These are phyloP conservation scores for Crithidia bombi DNA, from an alignment of 208 protist genomes.

Conservation along the genomic window DNA sequence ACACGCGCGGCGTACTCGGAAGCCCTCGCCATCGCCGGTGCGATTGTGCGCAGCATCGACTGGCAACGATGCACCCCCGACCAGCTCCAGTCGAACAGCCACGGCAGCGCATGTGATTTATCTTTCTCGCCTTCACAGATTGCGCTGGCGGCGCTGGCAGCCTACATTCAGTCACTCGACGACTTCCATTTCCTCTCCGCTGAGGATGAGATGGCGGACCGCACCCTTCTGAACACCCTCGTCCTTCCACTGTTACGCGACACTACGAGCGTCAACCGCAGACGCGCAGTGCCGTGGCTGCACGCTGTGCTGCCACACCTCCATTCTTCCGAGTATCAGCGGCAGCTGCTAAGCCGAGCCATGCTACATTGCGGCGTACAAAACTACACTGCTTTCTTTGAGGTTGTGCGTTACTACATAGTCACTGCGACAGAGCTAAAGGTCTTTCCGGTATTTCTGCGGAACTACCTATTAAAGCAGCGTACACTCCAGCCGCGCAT, in stretches of 20 bases:
- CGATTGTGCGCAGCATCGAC: slow-evolving; percentile 20
- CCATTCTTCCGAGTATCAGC: slow-evolving; percentile 15
- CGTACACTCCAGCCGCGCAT: slow-evolving; percentile 32
- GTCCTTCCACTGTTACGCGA: slow-evolving; percentile 11
- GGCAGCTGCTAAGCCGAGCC: slow-evolving; percentile 36
- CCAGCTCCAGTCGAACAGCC: neutral
- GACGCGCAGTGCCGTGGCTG: neutral
- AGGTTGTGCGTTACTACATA: slow-evolving; percentile 50
- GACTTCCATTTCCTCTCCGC: slow-evolving; percentile 6
- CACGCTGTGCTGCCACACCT: slow-evolving; percentile 6
- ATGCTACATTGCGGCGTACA: slow-evolving; percentile 36
- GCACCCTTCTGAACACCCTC: slow-evolving; percentile 17
- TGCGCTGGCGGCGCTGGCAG: neutral
- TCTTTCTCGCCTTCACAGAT: neutral
- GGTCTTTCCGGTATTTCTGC: slow-evolving; percentile 31
- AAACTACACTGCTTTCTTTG: slow-evolving; percentile 29
- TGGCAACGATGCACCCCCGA: slow-evolving; percentile 8
- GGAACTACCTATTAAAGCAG: slow-evolving; percentile 44
- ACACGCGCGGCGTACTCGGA: neutral
- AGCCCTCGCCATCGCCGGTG: neutral
- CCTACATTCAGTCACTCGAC: slow-evolving; percentile 7
- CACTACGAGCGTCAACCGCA: neutral
- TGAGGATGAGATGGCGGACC: neutral
- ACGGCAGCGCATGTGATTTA: neutral
- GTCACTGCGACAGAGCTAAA: slow-evolving; percentile 31